Evolutionary conservation across 2,329 filamentous ascomycete species (phyloP).

Genomic region (Neoascochyta sp.): DNA sequence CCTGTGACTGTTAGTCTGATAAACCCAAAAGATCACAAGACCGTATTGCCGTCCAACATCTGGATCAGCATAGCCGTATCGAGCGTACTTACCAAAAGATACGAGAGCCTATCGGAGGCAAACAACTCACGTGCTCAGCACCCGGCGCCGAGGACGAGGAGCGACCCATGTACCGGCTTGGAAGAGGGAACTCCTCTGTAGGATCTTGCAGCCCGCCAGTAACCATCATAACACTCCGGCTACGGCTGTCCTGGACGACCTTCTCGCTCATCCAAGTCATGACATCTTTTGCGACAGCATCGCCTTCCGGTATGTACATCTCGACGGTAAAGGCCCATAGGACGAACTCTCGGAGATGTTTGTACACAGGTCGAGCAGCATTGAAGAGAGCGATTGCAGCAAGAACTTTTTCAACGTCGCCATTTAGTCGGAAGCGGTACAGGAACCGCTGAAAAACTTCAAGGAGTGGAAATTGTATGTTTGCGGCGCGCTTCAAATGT

Average conservation of each 20-base stretch:
- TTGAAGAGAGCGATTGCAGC: constrained; percentile 24
- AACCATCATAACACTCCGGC: constrained; percentile 21
- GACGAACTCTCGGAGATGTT: constrained; percentile 14
- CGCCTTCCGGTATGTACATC: constrained; percentile 20
- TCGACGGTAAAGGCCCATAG: constrained; percentile 19
- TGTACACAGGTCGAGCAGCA: constrained; percentile 15
- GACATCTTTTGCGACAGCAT: constrained; percentile 24
- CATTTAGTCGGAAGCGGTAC: constrained; percentile 17
- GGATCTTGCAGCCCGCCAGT: constrained; percentile 12
- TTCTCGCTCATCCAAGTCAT: constrained; percentile 25
- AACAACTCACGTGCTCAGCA: constrained; percentile 5
- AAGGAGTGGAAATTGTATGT: constrained; percentile 18
- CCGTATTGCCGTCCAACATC: too few relatives aligned
- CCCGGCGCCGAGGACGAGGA: too few relatives aligned
- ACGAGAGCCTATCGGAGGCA: constrained; percentile 9
- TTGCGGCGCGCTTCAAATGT: constrained; percentile 19
- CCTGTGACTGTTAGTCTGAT: constrained; percentile 7
- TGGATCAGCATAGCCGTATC: background rate
- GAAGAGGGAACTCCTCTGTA: too few relatives aligned
- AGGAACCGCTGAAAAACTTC: constrained; percentile 28
- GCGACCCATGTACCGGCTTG: too few relatives aligned
- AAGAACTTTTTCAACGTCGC: constrained; percentile 21
- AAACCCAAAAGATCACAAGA: background rate
- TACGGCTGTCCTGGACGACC: constrained; percentile 20
- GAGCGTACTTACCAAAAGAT: constrained; percentile 21